Percentiles rank a stretch among this genome's conserved stretches.
phyloP scores from a whole-genome alignment of 2,329 filamentous ascomycete species.

The Talaromyces sp. region DNA sequence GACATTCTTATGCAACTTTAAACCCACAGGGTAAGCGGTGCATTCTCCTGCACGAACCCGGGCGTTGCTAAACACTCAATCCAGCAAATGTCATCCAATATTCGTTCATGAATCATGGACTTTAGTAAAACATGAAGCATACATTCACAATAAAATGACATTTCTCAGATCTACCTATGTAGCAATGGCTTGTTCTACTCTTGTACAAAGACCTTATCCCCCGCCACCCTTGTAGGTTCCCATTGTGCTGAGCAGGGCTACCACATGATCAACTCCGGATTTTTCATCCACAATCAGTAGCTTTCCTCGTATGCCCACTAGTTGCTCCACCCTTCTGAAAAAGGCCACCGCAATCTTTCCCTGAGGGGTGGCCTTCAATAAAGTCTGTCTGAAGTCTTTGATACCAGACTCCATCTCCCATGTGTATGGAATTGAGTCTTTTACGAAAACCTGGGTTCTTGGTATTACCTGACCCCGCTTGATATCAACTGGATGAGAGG shows the following conservation, averaged over 20 bases:
- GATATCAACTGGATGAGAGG: background rate
- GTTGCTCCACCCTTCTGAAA: background rate
- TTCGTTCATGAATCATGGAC: no score
- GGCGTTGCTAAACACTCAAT: no score
- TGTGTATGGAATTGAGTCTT: background rate
- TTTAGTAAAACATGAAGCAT: no score
- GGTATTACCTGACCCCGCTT: background rate
- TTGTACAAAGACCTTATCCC: background rate
- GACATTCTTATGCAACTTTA: no score
- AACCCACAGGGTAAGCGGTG: no score
- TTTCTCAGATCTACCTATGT: no score
- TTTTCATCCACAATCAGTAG: slow-evolving; percentile 8
- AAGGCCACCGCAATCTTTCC: background rate
- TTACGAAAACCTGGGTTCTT: background rate
- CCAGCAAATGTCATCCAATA: no score
- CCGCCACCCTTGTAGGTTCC: background rate
- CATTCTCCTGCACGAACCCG: no score
- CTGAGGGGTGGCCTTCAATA: background rate
- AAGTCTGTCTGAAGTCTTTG: background rate
- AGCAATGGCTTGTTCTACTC: no score
- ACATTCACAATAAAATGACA: no score
- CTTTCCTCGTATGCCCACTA: background rate
- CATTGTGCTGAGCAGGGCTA: background rate
- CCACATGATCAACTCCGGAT: background rate
- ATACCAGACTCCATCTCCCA: slow-evolving; percentile 1